phyloP scores from a whole-genome alignment of 805 yeast genomes.

The Spathaspora hagerdaliae region DNA sequence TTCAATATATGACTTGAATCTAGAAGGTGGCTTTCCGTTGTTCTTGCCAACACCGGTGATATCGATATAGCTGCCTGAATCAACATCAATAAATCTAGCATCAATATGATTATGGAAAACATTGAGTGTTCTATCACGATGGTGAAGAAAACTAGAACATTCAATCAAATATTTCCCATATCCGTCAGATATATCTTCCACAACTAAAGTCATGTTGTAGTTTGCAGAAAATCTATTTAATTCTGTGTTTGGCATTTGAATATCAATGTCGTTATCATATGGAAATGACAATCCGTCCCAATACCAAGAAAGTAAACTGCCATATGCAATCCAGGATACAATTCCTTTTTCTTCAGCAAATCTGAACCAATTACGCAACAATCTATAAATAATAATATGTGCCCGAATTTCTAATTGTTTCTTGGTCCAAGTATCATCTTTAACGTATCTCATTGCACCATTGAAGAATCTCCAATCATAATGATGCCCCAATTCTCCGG shows the following conservation, averaged over 20 bases:
- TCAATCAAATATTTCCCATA: slow-evolving; percentile 17
- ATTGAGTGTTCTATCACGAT: slow-evolving; percentile 14
- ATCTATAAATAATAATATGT: slow-evolving; percentile 12
- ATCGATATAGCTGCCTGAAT: slow-evolving; percentile 53
- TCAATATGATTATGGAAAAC: slow-evolving; percentile 18
- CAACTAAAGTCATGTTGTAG: slow-evolving; percentile 17
- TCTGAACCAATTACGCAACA: slow-evolving; percentile 17
- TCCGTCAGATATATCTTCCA: slow-evolving; percentile 21
- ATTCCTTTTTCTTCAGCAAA: slow-evolving; percentile 17
- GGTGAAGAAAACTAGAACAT: slow-evolving; percentile 17
- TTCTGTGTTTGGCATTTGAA: slow-evolving; percentile 18
- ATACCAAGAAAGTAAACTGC: slow-evolving; percentile 19
- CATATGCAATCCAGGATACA: slow-evolving; percentile 18
- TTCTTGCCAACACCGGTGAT: slow-evolving; percentile 38
- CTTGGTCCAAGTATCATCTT: slow-evolving; percentile 19
- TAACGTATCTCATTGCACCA: slow-evolving; percentile 33
- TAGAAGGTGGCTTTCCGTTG: slow-evolving; percentile 14
- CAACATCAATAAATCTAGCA: slow-evolving; percentile 52
- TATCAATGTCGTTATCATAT: slow-evolving; percentile 19
- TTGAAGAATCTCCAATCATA: slow-evolving; percentile 20
- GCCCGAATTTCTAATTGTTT: slow-evolving; percentile 13
- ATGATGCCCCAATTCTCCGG: slow-evolving; percentile 27
- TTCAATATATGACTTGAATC: slow-evolving; percentile 17
- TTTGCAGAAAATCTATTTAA: slow-evolving; percentile 12
- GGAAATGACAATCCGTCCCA: slow-evolving; percentile 22